A percentile compares a stretch with the other conserved stretches of the same genome.
Conservation (phyloP, 129 eudicot genomes). For the Flaveria ramosissima region DNA sequence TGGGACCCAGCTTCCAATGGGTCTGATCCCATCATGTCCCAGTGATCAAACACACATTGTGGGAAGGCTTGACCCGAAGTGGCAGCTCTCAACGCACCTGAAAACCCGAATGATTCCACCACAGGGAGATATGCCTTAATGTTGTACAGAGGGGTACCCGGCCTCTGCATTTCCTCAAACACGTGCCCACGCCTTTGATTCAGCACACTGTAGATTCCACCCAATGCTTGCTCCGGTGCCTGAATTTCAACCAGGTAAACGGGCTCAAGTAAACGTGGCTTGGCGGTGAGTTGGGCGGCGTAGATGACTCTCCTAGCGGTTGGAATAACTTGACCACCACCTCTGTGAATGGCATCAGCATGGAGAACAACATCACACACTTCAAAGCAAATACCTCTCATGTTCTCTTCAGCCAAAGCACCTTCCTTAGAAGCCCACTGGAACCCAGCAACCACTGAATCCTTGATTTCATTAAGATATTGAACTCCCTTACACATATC, state of each 20-base stretch:
- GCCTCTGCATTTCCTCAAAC: constrained; percentile 93
- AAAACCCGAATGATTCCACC: constrained; percentile 76
- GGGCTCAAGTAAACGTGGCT: constrained; percentile 71
- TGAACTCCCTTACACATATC: constrained; percentile 96
- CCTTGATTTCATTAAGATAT: constrained; percentile 85
- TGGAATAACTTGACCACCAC: constrained; percentile 92
- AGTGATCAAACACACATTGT: constrained; percentile 79
- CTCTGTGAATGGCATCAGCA: constrained; percentile 87
- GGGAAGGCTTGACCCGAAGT: constrained; percentile 96
- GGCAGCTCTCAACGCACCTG: constrained; percentile 67
- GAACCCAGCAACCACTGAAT: constrained; percentile 87
- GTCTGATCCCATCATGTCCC: constrained; percentile 81
- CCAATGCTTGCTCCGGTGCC: constrained; percentile 80
- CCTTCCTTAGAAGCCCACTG: constrained; percentile 96
- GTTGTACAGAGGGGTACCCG: constrained; percentile 79
- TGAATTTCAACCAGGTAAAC: constrained; percentile 80
- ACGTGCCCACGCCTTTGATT: constrained; percentile 86
- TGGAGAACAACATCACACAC: constrained; percentile 89
- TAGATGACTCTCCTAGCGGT: constrained; percentile 82
- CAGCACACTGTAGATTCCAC: constrained; percentile 84
- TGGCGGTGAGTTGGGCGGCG: constrained; percentile 82
- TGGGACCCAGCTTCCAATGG: constrained; percentile 63
- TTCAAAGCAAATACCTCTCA: constrained; percentile 80
- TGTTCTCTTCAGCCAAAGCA: constrained; percentile 71
- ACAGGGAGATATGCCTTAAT: constrained; percentile 82